Evolutionary conservation across 2,329 filamentous ascomycete species (phyloP), one percentile per base, ranked within the genome.

Genomic region (Tolypocladium cylindrosporum): DNA sequence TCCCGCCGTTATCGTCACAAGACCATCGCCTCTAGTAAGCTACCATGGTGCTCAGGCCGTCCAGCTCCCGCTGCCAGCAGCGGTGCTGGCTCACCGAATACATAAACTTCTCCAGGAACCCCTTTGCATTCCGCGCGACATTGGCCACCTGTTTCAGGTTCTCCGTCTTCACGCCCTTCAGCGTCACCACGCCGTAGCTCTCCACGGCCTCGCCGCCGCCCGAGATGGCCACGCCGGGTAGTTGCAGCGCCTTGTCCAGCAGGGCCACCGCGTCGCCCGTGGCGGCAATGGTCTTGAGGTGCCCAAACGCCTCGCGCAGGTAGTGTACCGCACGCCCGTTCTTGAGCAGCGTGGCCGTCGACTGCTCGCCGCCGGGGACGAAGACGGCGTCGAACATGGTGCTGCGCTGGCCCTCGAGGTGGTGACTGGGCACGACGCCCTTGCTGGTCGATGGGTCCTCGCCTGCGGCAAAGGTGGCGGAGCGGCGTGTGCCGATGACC

Each of bases 321-420:
- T 87, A 94, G 74, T 93, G 87, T 1, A 88, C 67, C 0, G 88
- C 88, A 21, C 89, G 85, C 0, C 90, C 89, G 60, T 81, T 90
- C 75, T 85, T 83, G 58, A 79, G 74, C 0, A 94, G 79, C 0
- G 83, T 84, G 56, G 80, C 74, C 51, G 89, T 73, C 1, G 84
- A 83, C 58, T 85, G 77, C 0, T 79, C 75, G 1, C 90, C 90
- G 1, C 89, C 89, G 1, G 89, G 89, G 3, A 95, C 75, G 66
- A 91, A 91, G 36, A 92, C 68, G 0, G 88, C 86, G 68, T 94
- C 90, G 62, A 93, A 93, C 79, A 94, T 84, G 41, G 87, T 90
- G 36, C 86, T 90, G 19, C 90, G 83, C 80, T 88, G 85, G 0
- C 88, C 90, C 64, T 92, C 87, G 55, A 93, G 83, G 68, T 92